Evolutionary conservation across 2,329 filamentous ascomycete species (phyloP), one percentile per base, ranked within the genome.

Genomic region (Penicillium freii): DNA sequence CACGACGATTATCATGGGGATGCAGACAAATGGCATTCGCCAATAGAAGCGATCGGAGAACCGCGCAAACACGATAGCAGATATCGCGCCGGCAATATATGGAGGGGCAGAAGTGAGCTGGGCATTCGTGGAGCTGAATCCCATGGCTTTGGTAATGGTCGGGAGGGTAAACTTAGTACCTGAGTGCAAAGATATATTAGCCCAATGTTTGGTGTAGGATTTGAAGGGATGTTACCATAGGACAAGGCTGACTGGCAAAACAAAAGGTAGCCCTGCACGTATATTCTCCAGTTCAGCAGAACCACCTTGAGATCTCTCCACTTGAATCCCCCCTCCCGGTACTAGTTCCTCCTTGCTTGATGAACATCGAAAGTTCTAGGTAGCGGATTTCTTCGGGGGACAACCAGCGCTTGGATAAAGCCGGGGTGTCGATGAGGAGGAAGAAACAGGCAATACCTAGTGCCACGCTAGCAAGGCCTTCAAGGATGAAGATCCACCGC

Each of bases 401-500:
- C 3, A 80, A 66, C 62, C 77, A 80, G 4, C 65, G 63, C 1
- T 69, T 69, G 0, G 71, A 67, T 7, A 66, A 68, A 11, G 70
- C 66, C 0, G 77, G 77, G 13, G 71, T 73, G 54, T 81, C 78
- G 21, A 74, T 72, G 5, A 81, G 73, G 33, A 75, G 64, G 54
- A 75, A 77, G 61, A 75, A 79, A 23, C 74, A 73, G 1, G 68
- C 43, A 10, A 74, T 57, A 2, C 75, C 77, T 5, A 79, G 65
- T 4, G 76, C 52, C 6, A 78, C 65, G 10, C 76, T 80, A 11
- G 71, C 65, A 6, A 80, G 62, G 4, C 79, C 79, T 62, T 81
- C 79, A 8, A 80, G 66, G 6, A 80, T 75, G 56, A 80, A 78
- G 53, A 79, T 78, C 79, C 78, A 79, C 23, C 77, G 68, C 78